A percentile compares a stretch with the other conserved stretches of the same genome.
Conservation (phyloP, 495 filamentous ascomycete species). For the Coniosporium apollinis region DNA sequence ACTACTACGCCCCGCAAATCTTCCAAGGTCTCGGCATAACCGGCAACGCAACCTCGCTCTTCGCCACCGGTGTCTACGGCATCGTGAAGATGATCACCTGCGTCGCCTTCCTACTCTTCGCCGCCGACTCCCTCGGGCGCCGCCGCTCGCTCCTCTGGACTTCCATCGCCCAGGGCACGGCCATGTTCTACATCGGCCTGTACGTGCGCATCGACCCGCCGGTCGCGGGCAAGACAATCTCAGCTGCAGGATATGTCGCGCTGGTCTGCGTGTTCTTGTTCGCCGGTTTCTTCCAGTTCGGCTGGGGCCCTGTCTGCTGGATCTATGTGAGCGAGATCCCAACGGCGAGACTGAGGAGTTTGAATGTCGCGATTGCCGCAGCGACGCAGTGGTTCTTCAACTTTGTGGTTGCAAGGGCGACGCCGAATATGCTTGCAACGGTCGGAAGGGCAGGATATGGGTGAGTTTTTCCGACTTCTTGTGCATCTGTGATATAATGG, state of each 20-base stretch:
- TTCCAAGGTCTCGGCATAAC: conserved; percentile 44
- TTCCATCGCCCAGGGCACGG: conserved; percentile 46
- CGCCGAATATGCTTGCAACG: conserved; percentile 17
- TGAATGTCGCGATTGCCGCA: conserved; percentile 20
- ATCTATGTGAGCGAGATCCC: conserved; percentile 24
- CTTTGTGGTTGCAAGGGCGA: conserved; percentile 19
- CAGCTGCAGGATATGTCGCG: conserved; percentile 17
- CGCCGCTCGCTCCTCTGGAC: conserved; percentile 58
- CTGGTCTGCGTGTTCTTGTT: conserved; percentile 20
- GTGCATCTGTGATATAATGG: too few relatives aligned
- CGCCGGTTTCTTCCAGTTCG: conserved; percentile 20
- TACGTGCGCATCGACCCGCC: conserved; percentile 60
- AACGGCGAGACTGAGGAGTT: conserved; percentile 12
- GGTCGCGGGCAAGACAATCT: conserved; percentile 23
- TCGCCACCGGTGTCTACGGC: conserved; percentile 48
- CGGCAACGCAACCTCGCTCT: conserved; percentile 32
- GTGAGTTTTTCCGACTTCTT: too few relatives aligned
- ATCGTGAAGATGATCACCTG: conserved; percentile 41
- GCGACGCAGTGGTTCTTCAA: conserved; percentile 27
- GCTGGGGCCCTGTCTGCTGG: conserved; percentile 36
- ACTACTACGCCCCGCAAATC: conserved; percentile 56
- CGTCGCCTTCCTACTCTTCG: conserved; percentile 47
- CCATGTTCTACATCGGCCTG: conserved; percentile 69
- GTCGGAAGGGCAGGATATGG: conserved; percentile 18
- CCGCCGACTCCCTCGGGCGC: conserved; percentile 55